These are phyloP conservation scores for Chlamydomonas reinhardtii DNA, from an alignment of 163 green algal genomes.

Conservation along the genomic window DNA sequence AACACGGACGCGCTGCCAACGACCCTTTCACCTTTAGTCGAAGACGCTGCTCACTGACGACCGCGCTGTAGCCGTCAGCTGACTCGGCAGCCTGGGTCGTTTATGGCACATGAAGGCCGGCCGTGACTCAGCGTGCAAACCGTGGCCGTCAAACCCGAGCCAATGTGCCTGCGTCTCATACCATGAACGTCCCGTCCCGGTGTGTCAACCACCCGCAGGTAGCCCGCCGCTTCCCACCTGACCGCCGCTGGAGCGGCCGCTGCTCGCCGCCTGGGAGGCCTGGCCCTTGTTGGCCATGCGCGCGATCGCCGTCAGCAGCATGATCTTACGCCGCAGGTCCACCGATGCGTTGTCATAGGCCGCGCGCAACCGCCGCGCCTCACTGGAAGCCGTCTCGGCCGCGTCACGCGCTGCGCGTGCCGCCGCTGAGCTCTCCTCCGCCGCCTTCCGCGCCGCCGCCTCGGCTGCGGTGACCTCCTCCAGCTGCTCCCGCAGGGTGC, in stretches of 20 bases:
- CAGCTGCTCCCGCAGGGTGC: constrained; percentile 12
- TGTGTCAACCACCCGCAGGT: too few relatives aligned
- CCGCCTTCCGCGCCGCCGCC: not conserved
- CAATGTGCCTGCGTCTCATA: too few relatives aligned
- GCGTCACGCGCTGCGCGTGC: not conserved
- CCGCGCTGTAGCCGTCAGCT: constrained; percentile 1
- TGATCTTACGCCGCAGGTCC: constrained; percentile 30
- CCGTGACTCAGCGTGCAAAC: too few relatives aligned
- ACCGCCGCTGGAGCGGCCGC: not conserved
- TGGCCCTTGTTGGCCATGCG: constrained; percentile 36
- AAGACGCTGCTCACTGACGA: constrained; percentile 21
- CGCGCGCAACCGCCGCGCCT: constrained; percentile 9
- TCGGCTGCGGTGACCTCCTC: not conserved
- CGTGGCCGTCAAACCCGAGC: too few relatives aligned
- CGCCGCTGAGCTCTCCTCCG: not conserved
- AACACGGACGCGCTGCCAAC: too few relatives aligned
- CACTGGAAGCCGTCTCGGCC: not conserved
- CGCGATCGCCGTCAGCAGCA: constrained; percentile 37
- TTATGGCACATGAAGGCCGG: not conserved
- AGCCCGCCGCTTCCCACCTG: not conserved
- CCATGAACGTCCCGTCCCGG: too few relatives aligned
- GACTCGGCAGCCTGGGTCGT: not conserved
- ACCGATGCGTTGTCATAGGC: not conserved
- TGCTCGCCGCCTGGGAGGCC: not conserved
- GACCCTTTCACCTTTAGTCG: not conserved